Conservation (phyloP, 2,329 filamentous ascomycete species). For the Fusarium keratoplasticum region DNA sequence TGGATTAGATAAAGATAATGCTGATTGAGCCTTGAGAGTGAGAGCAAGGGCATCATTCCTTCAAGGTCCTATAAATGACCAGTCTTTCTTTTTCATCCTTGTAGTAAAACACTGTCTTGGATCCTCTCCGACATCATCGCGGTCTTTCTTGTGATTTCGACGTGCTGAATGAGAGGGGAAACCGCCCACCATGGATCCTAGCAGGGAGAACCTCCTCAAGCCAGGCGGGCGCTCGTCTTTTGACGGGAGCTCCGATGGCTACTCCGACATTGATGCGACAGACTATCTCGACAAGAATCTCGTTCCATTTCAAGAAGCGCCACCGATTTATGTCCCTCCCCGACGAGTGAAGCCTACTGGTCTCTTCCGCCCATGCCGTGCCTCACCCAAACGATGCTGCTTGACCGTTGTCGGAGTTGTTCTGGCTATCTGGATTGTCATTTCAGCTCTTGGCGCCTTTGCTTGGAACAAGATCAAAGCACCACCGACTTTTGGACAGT, state of each 20-base stretch:
- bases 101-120: conserved; percentile 14
- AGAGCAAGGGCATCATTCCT: background rate
- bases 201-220: conserved; percentile 47
- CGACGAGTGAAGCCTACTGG: conserved; percentile 9
- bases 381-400: conserved; percentile 32
- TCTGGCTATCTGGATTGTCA: conserved; percentile 39
- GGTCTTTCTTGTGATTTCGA: background rate
- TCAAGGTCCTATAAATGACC: conserved; percentile 2
- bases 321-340: background rate
- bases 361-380: conserved; percentile 27
- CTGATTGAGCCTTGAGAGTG: background rate
- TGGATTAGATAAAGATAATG: conserved; percentile 28
- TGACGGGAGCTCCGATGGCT: conserved; percentile 39
- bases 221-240: conserved; percentile 33
- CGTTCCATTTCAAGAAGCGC: conserved; percentile 1
- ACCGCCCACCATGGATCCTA: conserved; percentile 44
- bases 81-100: background rate
- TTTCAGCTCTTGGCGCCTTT: conserved; percentile 58
- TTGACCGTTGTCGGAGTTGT: conserved; percentile 22
- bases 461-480: conserved; percentile 62
- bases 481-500: conserved; percentile 64
- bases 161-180: conserved; percentile 3
- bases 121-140: background rate
- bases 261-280: conserved; percentile 48
- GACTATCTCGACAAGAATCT: conserved; percentile 44